Evolutionary conservation across 441 rosid species (phyloP).

Genomic region (Viola pubescens): DNA sequence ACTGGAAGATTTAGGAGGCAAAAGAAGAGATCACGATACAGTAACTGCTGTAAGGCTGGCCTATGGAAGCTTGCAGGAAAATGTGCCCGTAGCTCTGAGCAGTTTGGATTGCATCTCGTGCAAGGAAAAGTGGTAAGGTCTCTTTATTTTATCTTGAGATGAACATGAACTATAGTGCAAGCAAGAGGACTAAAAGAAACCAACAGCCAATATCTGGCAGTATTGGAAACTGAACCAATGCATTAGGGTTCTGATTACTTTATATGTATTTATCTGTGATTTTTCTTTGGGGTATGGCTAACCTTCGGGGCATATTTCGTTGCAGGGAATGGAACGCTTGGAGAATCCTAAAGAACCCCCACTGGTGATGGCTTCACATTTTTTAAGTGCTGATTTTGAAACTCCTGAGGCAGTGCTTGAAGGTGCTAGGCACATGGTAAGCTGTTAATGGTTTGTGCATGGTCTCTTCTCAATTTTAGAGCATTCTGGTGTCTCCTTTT

Average conservation of each 20-base stretch:
- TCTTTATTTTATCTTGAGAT: slow-evolving; percentile 14
- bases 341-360: slow-evolving; percentile 96
- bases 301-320: slow-evolving; percentile 13
- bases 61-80: slow-evolving; percentile 88
- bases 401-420: slow-evolving; percentile 81
- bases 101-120: slow-evolving; percentile 53
- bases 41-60: slow-evolving; percentile 80
- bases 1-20: slow-evolving; percentile 97
- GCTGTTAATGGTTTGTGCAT: slow-evolving; percentile 1
- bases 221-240: too few species aligned
- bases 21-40: slow-evolving; percentile 71
- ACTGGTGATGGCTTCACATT: slow-evolving; percentile 84
- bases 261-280: too few species aligned
- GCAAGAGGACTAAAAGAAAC: too few species aligned
- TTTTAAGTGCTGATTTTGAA: slow-evolving; percentile 82
- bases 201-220: too few species aligned
- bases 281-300: too few species aligned
- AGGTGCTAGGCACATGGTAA: slow-evolving; percentile 98
- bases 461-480: slow-evolving; percentile 6
- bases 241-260: too few species aligned
- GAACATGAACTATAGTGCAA: neutral
- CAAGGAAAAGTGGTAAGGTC: slow-evolving; percentile 7
- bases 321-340: slow-evolving; percentile 44
- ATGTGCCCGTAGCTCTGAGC: slow-evolving; percentile 90
- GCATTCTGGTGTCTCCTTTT: neutral